Evolutionary conservation across 495 filamentous ascomycete species (phyloP).

Genomic region (Lasiosphaeria ovina): DNA sequence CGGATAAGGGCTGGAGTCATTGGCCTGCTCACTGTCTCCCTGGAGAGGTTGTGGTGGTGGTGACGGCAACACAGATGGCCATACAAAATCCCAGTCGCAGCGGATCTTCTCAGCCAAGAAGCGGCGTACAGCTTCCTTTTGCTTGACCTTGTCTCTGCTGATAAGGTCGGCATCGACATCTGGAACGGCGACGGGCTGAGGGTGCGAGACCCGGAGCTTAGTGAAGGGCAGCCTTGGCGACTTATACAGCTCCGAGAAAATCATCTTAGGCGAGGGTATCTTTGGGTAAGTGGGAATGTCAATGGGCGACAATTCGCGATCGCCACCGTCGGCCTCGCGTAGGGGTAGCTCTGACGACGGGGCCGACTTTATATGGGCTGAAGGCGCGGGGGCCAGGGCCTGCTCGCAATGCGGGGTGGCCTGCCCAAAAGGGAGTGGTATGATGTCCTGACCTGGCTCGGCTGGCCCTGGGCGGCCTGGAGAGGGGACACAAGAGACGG

Average conservation of each 20-base stretch:
- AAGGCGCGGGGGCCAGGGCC: conserved; percentile 13
- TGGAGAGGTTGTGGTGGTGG: not conserved
- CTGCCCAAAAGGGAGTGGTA: conserved; percentile 24
- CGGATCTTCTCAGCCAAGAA: conserved; percentile 54
- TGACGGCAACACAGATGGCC: conserved; percentile 30
- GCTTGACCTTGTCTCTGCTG: conserved; percentile 52
- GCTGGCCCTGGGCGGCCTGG: not conserved
- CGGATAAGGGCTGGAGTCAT: not conserved
- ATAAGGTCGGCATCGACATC: conserved; percentile 54
- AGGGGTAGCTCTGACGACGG: conserved; percentile 5
- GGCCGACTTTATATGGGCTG: conserved; percentile 27
- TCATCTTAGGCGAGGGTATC: conserved; percentile 27
- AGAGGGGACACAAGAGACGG: conserved; percentile 8
- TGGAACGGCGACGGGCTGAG: conserved; percentile 22
- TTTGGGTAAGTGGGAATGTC: not conserved
- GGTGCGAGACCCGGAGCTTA: conserved; percentile 39
- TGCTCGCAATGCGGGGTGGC: conserved; percentile 27
- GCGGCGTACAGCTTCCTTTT: conserved; percentile 53
- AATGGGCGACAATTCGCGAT: conserved; percentile 8
- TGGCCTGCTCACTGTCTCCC: conserved; percentile 1
- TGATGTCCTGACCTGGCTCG: conserved; percentile 21
- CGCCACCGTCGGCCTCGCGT: conserved; percentile 25
- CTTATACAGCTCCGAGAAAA: conserved; percentile 40
- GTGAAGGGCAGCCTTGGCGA: conserved; percentile 38
- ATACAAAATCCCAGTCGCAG: conserved; percentile 57